Base-by-base conservation (phyloP, 1,284 basidiomycete genomes). In the Termitomyces sp. region DNA sequence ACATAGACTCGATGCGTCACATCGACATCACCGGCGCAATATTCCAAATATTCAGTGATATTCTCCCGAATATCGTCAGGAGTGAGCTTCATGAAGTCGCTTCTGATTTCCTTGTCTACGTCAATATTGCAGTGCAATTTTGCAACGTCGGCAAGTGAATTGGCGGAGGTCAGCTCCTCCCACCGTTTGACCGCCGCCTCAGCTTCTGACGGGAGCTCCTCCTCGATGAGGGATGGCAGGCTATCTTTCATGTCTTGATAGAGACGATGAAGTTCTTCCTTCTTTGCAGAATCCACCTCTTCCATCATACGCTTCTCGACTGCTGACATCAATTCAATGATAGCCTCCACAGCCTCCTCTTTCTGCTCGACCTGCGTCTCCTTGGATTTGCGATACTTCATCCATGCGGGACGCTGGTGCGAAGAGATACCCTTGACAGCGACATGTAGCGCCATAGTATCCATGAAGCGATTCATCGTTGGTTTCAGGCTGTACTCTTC, bases 391-490 rank as follows among this genome's bases (percentile, higher is more conserved):
- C 83, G 80, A 67, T 94, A 83, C 65, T 88, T 86, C 73, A 88
- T 83, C 94, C 95, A 99, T 1, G 90, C 90, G 0, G 94, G 92
- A 0, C 95, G 85, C 68, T 99, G 97, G 59, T 94, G 90, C 0
- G 92, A 94, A 0, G 94, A 96, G 55, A 99, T 96, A 5, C 97
- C 96, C 57, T 90, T 88, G 2, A 94, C 90, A 4, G 97, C 94
- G 47, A 97, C 88, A 67, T 99, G 96, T 9, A 99, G 77, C 1
- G 93, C 86, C 84, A 99, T 93, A 0, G 96, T 99, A 68, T 99
- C 97, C 38, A 98, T 71, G 69, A 92, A 99, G 1, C 96, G 84
- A 21, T 83, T 95, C 43, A 79, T 71, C 0, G 90, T 90, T 0
- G 80, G 78, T 0, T 76, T 65, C 5, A 98, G 69, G 53, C 74